These are phyloP conservation scores for Phytophthora idaei DNA, from an alignment of 352 stramenopile species.

Conservation along the genomic window DNA sequence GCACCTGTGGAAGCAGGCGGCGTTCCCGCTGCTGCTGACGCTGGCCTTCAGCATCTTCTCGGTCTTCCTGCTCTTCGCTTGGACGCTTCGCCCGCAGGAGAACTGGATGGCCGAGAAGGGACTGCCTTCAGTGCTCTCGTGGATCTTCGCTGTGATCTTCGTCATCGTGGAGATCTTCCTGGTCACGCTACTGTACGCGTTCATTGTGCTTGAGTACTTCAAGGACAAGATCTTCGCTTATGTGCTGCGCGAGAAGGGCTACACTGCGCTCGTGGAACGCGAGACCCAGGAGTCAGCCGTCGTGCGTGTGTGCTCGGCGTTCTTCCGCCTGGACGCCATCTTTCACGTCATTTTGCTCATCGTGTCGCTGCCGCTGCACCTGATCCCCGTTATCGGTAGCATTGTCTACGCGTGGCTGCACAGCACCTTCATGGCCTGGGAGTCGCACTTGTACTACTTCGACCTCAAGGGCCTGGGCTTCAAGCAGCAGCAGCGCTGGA, in stretches of 20 bases:
- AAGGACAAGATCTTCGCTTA: constrained; percentile 65
- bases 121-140: constrained; percentile 45
- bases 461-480: constrained; percentile 52
- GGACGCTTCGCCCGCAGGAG: constrained; percentile 49
- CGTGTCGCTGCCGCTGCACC: constrained; percentile 58
- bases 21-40: constrained; percentile 59
- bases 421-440: constrained; percentile 57
- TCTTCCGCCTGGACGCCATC: constrained; percentile 53
- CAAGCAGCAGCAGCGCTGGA: constrained; percentile 52
- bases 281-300: constrained; percentile 42
- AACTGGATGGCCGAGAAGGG: constrained; percentile 40
- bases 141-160: constrained; percentile 54
- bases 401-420: constrained; percentile 67
- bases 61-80: constrained; percentile 51
- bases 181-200: constrained; percentile 52
- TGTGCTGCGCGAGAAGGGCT: constrained; percentile 48
- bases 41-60: constrained; percentile 51
- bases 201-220: constrained; percentile 55
- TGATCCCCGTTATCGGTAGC: constrained; percentile 59
- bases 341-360: constrained; percentile 54
- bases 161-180: constrained; percentile 66
- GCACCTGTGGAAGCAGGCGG: constrained; percentile 49
- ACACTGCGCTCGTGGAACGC: constrained; percentile 37
- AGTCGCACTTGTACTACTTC: constrained; percentile 68
- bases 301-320: constrained; percentile 41